Conservation (phyloP, 768 basidiomycete genomes). For the Tylopilus cervinicoccineus region DNA sequence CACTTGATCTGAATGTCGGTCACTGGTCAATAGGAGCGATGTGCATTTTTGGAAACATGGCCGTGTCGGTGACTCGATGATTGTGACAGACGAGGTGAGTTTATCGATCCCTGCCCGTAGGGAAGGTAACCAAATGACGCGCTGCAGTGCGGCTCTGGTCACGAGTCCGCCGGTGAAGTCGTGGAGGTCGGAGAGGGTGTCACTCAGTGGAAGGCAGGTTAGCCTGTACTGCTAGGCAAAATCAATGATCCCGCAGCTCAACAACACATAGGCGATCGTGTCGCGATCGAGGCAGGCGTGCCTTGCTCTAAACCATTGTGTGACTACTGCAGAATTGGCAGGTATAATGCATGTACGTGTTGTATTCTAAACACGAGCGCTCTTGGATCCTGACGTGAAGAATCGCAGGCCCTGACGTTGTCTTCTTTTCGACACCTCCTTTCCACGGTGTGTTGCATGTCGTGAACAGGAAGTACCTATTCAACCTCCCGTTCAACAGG, state of each 20-base stretch:
- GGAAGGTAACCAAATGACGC: neutral
- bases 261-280: conserved; percentile 48
- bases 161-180: conserved; percentile 68
- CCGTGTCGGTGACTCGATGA: conserved; percentile 64
- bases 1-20: neutral
- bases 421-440: conserved; percentile 71
- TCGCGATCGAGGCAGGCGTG: conserved; percentile 67
- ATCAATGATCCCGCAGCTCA: neutral
- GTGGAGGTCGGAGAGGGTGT: conserved; percentile 64
- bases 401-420: conserved; percentile 37
- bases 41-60: conserved; percentile 76
- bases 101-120: neutral
- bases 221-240: conserved; percentile 6
- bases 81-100: conserved; percentile 60
- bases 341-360: conserved; percentile 55
- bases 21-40: conserved; percentile 46
- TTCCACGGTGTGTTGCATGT: conserved; percentile 46
- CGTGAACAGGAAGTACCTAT: neutral
- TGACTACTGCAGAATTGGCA: conserved; percentile 57
- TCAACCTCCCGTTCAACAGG: conserved; percentile 32
- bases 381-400: neutral
- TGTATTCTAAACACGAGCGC: too few relatives aligned
- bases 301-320: conserved; percentile 62
- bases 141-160: conserved; percentile 59
- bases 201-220: conserved; percentile 58